Evolutionary conservation across 305 asterid genomes (phyloP), one percentile per base, ranked within the genome.

Genomic region (Rubia tinctorum): DNA sequence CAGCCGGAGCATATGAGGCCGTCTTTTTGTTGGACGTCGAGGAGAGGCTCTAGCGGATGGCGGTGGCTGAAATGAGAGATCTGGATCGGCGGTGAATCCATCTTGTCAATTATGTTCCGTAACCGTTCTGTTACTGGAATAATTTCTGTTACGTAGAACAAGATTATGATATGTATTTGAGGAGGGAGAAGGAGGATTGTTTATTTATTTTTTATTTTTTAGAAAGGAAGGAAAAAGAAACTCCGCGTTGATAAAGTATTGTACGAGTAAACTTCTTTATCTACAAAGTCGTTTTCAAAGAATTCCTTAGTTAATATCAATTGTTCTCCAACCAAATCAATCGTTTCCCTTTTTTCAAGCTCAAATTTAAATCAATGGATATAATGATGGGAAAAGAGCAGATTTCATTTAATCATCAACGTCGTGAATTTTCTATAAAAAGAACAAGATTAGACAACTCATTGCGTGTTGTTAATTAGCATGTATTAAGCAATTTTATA

Each of bases 41-140:
- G 63, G 9, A 68, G 60, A 7, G 60, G 77, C 75, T 63, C 71
- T 43, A 89, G 47, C 13, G 90, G 89, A 69, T 89, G 92, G 44
- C 88, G 81, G 39, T 89, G 95, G 85, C 88, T 84, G 84, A 86
- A 87, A 72, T 89, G 95, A 77, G 64, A 80, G 51, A 39, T 72
- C 56, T 69, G 45, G 7, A 30, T 68, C 14, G 18, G 49, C 78
- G 45, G 40, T 25, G 25, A 68, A n/a, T 66, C 37, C 70, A 66
- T 66, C 45, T 34, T 37, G 13, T 5, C 11, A 10, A 1, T 5
- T 14, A 0, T 23, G 1, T 17, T 43, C 2, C 0, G 43, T n/a
- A 37, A 64, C 22, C 11, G 45, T 14, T 39, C 22, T 30, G 42
- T 13, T 64, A 2, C n/a, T 18, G 25, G 25, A 55, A 55, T 55